Conservation (phyloP, 495 filamentous ascomycete genomes). For the Chlorociboria aeruginascens region DNA sequence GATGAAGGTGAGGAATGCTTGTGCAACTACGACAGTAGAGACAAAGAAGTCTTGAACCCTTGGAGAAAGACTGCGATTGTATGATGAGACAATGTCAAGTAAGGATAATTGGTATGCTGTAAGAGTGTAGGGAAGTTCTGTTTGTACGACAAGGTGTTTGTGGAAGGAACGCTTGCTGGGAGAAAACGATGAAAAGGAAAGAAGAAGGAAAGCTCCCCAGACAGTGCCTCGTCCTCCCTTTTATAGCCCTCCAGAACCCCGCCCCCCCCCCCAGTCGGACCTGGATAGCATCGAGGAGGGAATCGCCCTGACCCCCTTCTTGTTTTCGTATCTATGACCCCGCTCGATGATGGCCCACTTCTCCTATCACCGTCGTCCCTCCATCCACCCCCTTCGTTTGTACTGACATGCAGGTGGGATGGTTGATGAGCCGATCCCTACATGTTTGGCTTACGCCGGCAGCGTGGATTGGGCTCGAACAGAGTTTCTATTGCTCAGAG, state of each 20-base stretch:
- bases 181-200: constrained; percentile 32
- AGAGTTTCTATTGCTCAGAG: constrained; percentile 34
- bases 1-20: constrained; percentile 5
- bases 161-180: constrained; percentile 21
- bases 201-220: constrained; percentile 45
- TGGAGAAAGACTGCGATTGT: background rate
- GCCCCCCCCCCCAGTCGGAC: constrained; percentile 32
- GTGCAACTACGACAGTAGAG: constrained; percentile 4
- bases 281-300: constrained; percentile 23
- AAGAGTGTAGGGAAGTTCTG: constrained; percentile 18
- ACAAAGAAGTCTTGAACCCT: constrained; percentile 3
- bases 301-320: constrained; percentile 27
- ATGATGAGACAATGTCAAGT: constrained; percentile 11
- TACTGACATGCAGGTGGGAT: constrained; percentile 12
- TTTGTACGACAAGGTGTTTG: constrained; percentile 15
- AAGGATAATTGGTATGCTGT: constrained; percentile 9
- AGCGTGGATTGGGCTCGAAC: constrained; percentile 25
- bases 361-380: constrained; percentile 22
- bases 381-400: constrained; percentile 15
- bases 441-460: constrained; percentile 18
- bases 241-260: constrained; percentile 47
- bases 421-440: constrained; percentile 27
- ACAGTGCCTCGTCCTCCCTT: constrained; percentile 31
- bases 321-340: constrained; percentile 30
- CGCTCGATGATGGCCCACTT: constrained; percentile 32